Conservation (phyloP, 73 alveolate genomes). For the Paramecium pentaurelia region DNA sequence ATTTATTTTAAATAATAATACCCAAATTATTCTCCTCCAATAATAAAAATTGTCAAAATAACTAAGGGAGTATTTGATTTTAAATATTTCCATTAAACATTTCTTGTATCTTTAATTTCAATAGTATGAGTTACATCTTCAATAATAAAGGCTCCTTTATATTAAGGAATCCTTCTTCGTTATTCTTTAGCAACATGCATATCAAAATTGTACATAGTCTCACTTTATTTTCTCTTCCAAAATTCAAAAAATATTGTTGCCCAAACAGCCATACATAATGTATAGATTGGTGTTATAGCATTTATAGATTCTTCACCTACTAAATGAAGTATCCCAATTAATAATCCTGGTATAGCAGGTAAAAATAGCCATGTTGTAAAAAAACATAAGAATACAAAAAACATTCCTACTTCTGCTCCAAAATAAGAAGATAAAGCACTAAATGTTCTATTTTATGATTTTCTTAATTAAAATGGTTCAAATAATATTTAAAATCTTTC, state of each 20-base stretch:
- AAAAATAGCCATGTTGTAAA: neutral
- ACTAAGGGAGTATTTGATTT: neutral
- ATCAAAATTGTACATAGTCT: neutral
- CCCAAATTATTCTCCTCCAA: neutral
- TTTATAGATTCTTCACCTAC: neutral
- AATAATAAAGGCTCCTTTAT: neutral
- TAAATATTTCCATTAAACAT: neutral
- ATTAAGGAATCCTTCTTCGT: neutral
- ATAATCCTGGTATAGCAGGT: slow-evolving; percentile 13
- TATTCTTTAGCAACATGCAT: slow-evolving; percentile 14
- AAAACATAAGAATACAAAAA: neutral
- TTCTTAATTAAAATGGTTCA: neutral
- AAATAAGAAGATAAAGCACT: neutral
- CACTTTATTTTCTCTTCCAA: slow-evolving; percentile 40
- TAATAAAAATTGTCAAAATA: neutral
- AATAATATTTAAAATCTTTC: neutral
- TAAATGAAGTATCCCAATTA: neutral
- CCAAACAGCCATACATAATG: neutral
- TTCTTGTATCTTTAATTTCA: neutral
- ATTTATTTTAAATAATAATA: neutral
- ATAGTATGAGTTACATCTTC: neutral
- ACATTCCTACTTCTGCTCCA: neutral
- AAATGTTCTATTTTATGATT: neutral
- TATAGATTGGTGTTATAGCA: neutral
- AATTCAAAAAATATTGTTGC: slow-evolving; percentile 34